These are phyloP conservation scores for Leccinum boreale DNA, from an alignment of 768 basidiomycete genomes.

Conservation along the genomic window DNA sequence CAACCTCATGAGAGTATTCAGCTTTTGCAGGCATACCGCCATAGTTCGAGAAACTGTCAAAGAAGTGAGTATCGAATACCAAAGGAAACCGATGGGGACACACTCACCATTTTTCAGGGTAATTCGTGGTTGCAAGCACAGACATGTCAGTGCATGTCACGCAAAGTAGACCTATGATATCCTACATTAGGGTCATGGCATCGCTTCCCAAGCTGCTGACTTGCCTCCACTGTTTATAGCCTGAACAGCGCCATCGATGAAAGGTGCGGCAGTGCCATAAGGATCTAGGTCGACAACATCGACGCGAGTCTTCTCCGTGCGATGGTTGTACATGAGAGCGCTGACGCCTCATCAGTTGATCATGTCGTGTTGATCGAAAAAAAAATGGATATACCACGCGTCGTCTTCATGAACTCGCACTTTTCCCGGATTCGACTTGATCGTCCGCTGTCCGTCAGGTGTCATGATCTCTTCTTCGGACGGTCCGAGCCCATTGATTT, in stretches of 20 bases:
- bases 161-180: conserved; percentile 67
- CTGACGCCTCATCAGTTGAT: conserved; percentile 37
- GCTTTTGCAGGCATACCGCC: conserved; percentile 86
- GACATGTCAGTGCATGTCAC: conserved; percentile 97
- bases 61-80: neutral
- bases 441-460: conserved; percentile 8
- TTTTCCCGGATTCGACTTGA: conserved; percentile 39
- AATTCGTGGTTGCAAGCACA: conserved; percentile 90
- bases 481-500: conserved; percentile 67
- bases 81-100: neutral
- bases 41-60: conserved; percentile 84
- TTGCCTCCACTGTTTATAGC: conserved; percentile 82
- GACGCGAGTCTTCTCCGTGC: conserved; percentile 67
- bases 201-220: conserved; percentile 13
- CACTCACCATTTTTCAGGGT: conserved; percentile 89
- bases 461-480: conserved; percentile 21
- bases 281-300: conserved; percentile 98
- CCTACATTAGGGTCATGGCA: neutral
- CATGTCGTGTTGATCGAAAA: neutral
- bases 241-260: conserved; percentile 93
- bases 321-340: conserved; percentile 86
- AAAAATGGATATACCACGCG: conserved; percentile 64
- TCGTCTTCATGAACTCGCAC: conserved; percentile 90
- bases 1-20: conserved; percentile 95
- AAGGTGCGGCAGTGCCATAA: conserved; percentile 95